Base-by-base conservation (phyloP, 78 protist species). In the Dictyostelium firmibasis region DNA sequence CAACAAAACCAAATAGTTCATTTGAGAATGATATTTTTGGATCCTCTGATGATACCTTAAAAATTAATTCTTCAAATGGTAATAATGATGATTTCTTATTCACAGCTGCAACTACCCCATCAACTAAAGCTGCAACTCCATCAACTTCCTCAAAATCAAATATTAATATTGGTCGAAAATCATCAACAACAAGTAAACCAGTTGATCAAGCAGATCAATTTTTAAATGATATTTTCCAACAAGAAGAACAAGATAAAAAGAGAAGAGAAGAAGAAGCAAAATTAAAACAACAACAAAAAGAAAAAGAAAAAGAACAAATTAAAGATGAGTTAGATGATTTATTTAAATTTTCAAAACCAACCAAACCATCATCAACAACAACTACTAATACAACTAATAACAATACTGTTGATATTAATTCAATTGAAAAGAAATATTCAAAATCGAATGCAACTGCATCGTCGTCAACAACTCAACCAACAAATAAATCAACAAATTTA, bases 291-390 rank as follows among this genome's bases (percentile, higher is more conserved):
- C 31, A 44, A 27, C 44, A 72, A 33, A 31, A 69, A 25, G 31
- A 69, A 33, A 20, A 47, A 16, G 64, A 43, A 33, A 50, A 69
- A 25, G 23, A 74, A 70, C 44, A 72, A 18, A 72, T 70, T 4
- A 38, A 44, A 31, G 25, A 72, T 44, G 91, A 85, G 10, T 38
- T 85, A 8, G 91, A 85, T 47, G 83, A 85, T 31, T 47, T 85
- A 14, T 85, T 85, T 81, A 85, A 85, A 62, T n/a, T 85, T 33
- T 33, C 79, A 72, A 72, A 29, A 33, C 23, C 74, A 25, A 29
- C 86, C n/a, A n/a, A 72, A 31, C 50, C 2, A 14, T 27, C 43
- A 18, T 4, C 82, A 38, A 36, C 2, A 44, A 67, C 18, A 14
- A n/a, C n/a, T 57, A 16, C 27, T 16, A 84, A 44, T 64, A 29